phyloP scores from a whole-genome alignment of 192 early-diverging fungal genomes.

The Coemansia sp. region DNA sequence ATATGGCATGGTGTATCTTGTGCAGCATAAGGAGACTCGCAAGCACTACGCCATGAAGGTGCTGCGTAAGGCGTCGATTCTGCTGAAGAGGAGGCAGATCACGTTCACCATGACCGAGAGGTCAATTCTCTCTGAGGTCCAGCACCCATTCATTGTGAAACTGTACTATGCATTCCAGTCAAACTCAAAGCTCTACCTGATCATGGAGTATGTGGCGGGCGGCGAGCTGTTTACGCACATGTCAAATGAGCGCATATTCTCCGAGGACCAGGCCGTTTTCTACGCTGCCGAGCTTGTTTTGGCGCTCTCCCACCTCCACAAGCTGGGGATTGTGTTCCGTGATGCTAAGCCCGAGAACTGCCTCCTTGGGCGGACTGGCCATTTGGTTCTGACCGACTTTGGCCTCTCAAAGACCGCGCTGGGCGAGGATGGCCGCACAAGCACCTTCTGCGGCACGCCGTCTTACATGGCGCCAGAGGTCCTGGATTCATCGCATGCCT shows the following conservation, averaged over 20 bases:
- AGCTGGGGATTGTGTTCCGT: constrained; percentile 86
- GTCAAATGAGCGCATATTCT: constrained; percentile 58
- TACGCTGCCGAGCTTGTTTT: constrained; percentile 86
- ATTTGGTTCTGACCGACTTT: constrained; percentile 91
- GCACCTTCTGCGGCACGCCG: constrained; percentile 87
- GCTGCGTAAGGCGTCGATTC: constrained; percentile 82
- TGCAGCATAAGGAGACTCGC: constrained; percentile 63
- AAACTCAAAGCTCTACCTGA: constrained; percentile 78
- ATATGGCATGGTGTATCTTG: constrained; percentile 85
- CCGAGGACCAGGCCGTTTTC: constrained; percentile 83
- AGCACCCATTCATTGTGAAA: constrained; percentile 91
- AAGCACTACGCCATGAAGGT: constrained; percentile 90
- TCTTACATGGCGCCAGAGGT: constrained; percentile 88
- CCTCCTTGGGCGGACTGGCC: constrained; percentile 71
- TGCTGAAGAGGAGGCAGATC: constrained; percentile 77
- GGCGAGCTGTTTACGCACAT: constrained; percentile 95
- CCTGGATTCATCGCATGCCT: constrained; percentile 55
- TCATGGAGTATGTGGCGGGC: constrained; percentile 87
- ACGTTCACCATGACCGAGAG: constrained; percentile 86
- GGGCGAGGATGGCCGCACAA: constrained; percentile 58
- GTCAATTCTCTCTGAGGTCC: constrained; percentile 79
- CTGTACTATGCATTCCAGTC: constrained; percentile 94
- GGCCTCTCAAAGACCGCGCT: constrained; percentile 78
- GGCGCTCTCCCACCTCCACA: constrained; percentile 85
- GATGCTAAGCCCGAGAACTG: constrained; percentile 79